phyloP scores from a whole-genome alignment of 805 yeast species.

The Wickerhamomyces canadensis region DNA sequence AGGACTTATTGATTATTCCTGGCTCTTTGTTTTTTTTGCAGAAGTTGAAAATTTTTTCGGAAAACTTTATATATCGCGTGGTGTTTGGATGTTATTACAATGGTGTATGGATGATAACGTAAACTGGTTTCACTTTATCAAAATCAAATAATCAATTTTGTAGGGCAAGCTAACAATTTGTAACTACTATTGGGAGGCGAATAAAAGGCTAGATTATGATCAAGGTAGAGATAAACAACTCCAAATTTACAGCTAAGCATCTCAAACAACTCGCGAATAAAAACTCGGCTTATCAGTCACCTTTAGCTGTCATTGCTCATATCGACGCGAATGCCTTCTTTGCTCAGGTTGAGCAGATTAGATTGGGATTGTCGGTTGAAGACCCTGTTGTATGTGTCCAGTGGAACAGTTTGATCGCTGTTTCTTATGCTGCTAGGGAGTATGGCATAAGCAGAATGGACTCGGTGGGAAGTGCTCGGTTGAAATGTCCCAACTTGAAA shows the following conservation, averaged over 20 bases:
- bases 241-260: slow-evolving; percentile 45
- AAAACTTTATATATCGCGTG: not conserved
- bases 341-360: slow-evolving; percentile 86
- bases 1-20: not conserved
- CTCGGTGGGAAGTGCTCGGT: slow-evolving; percentile 55
- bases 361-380: slow-evolving; percentile 56
- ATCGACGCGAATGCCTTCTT: slow-evolving; percentile 93
- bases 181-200: too few relatives aligned
- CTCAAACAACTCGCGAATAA: slow-evolving; percentile 42
- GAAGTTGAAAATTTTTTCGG: not conserved
- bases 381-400: slow-evolving; percentile 94
- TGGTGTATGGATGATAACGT: slow-evolving; percentile 4
- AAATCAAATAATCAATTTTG: too few relatives aligned
- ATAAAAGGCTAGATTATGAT: not conserved
- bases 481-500: slow-evolving; percentile 70
- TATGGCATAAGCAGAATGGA: slow-evolving; percentile 82
- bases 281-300: slow-evolving; percentile 49
- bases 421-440: slow-evolving; percentile 82
- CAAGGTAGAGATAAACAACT: slow-evolving; percentile 2
- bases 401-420: slow-evolving; percentile 88
- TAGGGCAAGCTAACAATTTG: slow-evolving; percentile 2
- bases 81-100: slow-evolving; percentile 3
- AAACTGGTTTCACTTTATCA: too few relatives aligned
- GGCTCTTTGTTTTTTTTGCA: not conserved
- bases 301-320: slow-evolving; percentile 75